A percentile compares a stretch with the other conserved stretches of the same genome.
Conservation (phyloP, 176 grass and related monocot genomes). For the Musa schizocarpa region DNA sequence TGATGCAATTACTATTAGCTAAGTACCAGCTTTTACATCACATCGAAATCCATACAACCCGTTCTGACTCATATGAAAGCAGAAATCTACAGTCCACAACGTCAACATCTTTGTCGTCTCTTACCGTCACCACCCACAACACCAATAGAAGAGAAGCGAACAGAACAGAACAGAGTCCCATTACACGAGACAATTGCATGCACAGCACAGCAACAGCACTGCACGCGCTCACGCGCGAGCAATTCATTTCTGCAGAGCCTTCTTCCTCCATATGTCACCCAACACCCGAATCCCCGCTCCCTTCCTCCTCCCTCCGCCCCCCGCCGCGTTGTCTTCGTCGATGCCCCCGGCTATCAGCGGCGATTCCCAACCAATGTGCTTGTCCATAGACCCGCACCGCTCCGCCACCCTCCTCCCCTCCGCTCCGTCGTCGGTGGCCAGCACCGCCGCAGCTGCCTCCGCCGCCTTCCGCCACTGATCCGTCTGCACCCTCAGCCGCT, state of each 20-base stretch:
- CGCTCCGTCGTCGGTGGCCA: background rate
- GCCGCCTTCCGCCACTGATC: constrained; percentile 22
- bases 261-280: background rate
- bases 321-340: background rate
- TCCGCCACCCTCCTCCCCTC: background rate
- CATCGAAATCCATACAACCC: no score
- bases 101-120: no score
- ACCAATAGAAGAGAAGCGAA: no score
- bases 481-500: constrained; percentile 12
- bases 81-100: no score
- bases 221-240: no score
- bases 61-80: no score
- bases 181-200: no score
- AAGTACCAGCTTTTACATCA: no score
- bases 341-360: background rate
- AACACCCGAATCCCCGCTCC: background rate
- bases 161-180: no score
- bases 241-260: background rate
- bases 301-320: background rate
- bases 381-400: background rate
- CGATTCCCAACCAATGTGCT: background rate
- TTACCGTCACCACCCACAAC: no score
- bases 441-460: constrained; percentile 9
- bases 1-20: no score
- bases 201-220: no score